phyloP scores from a whole-genome alignment of 1,284 basidiomycete genomes.

The Papiliotrema nemorosa region DNA sequence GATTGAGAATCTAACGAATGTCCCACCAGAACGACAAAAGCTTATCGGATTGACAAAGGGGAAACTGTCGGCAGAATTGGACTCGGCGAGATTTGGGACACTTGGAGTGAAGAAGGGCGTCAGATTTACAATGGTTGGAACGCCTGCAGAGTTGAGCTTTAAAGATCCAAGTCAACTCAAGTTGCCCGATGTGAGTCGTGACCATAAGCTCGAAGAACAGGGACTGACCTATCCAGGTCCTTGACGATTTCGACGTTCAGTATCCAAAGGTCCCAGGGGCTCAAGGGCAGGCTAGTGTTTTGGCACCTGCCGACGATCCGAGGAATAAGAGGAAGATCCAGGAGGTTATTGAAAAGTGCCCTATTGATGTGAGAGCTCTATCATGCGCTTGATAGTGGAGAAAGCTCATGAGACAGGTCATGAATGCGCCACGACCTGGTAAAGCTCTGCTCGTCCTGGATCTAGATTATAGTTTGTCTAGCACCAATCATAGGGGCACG shows the following conservation, averaged over 20 bases:
- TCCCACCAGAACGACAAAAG: conserved; percentile 83
- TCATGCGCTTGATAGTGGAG: neutral
- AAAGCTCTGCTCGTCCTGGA: conserved; percentile 80
- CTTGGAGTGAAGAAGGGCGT: conserved; percentile 61
- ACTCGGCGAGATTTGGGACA: conserved; percentile 28
- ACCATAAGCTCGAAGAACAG: conserved; percentile 1
- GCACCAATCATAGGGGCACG: too few species aligned
- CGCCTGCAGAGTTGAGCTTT: conserved; percentile 75
- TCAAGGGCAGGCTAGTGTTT: conserved; percentile 52
- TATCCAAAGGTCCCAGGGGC: conserved; percentile 50
- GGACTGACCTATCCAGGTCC: conserved; percentile 35
- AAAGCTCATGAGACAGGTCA: conserved; percentile 53
- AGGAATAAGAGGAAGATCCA: conserved; percentile 73
- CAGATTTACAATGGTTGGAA: conserved; percentile 77
- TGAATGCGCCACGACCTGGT: conserved; percentile 68
- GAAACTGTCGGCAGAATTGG: conserved; percentile 73
- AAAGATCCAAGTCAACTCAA: conserved; percentile 63
- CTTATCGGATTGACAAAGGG: conserved; percentile 77
- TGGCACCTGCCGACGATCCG: conserved; percentile 66
- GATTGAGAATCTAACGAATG: conserved; percentile 68
- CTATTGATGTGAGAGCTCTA: conserved; percentile 44
- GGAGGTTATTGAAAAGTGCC: conserved; percentile 64
- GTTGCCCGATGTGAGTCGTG: conserved; percentile 10
- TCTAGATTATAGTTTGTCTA: conserved; percentile 72
- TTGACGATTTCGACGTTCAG: conserved; percentile 76